Percentiles rank a stretch among this genome's conserved stretches.
Evolutionary conservation across 1,284 basidiomycete species (phyloP).

Genomic region (Fistulina hepatica): DNA sequence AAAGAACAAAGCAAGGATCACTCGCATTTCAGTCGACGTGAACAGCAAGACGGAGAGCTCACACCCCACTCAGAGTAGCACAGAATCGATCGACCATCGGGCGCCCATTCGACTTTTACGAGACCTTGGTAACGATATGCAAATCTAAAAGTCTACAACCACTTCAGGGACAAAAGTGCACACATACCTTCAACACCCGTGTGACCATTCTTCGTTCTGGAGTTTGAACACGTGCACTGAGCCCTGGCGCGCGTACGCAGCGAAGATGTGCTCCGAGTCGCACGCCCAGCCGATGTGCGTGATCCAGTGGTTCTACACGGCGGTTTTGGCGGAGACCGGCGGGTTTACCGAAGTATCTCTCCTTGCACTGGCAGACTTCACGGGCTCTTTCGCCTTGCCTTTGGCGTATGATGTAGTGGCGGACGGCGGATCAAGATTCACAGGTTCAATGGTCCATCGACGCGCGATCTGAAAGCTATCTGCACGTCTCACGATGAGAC

Average conservation of each 20-base stretch:
- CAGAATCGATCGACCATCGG: slow-evolving; percentile 67
- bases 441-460: slow-evolving; percentile 61
- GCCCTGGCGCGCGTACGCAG: slow-evolving; percentile 54
- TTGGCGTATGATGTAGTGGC: too few species aligned
- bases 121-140: too few species aligned
- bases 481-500: slow-evolving; percentile 61
- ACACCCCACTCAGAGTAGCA: slow-evolving; percentile 86
- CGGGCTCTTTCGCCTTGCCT: slow-evolving; percentile 21
- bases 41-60: too few species aligned
- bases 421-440: too few species aligned
- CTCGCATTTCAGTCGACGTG: slow-evolving; percentile 1
- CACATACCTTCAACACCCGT: slow-evolving; percentile 60
- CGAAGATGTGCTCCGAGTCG: slow-evolving; percentile 74
- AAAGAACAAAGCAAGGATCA: slow-evolving; percentile 1
- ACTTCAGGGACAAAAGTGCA: neutral
- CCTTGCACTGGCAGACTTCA: slow-evolving; percentile 11
- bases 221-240: slow-evolving; percentile 64
- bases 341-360: slow-evolving; percentile 1
- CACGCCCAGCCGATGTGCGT: slow-evolving; percentile 74
- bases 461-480: slow-evolving; percentile 67
- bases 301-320: too few species aligned
- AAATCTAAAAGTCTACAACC: slow-evolving; percentile 5
- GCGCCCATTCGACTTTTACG: slow-evolving; percentile 75
- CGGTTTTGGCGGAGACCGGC: too few species aligned
- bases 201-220: slow-evolving; percentile 63